A percentile compares a stretch with the other conserved stretches of the same genome.
These are phyloP conservation scores for Escovopsis weberi DNA, from an alignment of 2,329 filamentous ascomycete species.

Conservation along the genomic window DNA sequence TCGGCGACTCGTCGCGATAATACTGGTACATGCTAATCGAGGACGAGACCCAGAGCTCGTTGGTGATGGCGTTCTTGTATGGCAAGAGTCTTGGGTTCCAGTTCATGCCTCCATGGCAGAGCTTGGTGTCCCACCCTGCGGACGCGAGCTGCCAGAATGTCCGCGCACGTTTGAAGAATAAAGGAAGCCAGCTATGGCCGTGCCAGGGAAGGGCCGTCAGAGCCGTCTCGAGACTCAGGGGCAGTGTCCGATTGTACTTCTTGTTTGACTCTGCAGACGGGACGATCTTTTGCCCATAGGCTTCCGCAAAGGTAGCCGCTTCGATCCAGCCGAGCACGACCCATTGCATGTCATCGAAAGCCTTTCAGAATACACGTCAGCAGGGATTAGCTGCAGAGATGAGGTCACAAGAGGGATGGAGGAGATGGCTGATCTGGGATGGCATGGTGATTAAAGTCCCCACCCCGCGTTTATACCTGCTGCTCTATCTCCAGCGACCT, in stretches of 20 bases:
- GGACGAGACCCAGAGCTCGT: conserved; percentile 75
- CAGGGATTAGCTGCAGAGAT: background rate
- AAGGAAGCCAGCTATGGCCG: conserved; percentile 56
- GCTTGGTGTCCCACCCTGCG: conserved; percentile 63
- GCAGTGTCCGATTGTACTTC: conserved; percentile 4
- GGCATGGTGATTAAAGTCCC: background rate
- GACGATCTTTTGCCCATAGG: conserved; percentile 54
- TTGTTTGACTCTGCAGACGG: conserved; percentile 8
- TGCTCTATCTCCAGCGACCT: conserved; percentile 59
- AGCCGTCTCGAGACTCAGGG: conserved; percentile 15
- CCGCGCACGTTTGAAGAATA: conserved; percentile 70
- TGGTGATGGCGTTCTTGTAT: conserved; percentile 96
- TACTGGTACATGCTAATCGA: conserved; percentile 82
- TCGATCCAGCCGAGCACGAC: conserved; percentile 87
- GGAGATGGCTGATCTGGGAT: too few relatives aligned
- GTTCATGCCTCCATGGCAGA: conserved; percentile 79
- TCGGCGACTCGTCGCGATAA: conserved; percentile 27
- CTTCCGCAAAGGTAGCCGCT: conserved; percentile 57
- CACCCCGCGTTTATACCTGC: conserved; percentile 19
- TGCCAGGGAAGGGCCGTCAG: conserved; percentile 48
- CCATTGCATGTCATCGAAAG: conserved; percentile 92
- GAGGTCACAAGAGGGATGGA: background rate
- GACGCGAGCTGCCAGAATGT: conserved; percentile 75
- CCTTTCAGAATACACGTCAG: conserved; percentile 27
- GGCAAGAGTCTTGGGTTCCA: conserved; percentile 72